Evolutionary conservation across 208 protist species (phyloP), one percentile per base, ranked within the genome.

Genomic region (Leptomonas seymouri): DNA sequence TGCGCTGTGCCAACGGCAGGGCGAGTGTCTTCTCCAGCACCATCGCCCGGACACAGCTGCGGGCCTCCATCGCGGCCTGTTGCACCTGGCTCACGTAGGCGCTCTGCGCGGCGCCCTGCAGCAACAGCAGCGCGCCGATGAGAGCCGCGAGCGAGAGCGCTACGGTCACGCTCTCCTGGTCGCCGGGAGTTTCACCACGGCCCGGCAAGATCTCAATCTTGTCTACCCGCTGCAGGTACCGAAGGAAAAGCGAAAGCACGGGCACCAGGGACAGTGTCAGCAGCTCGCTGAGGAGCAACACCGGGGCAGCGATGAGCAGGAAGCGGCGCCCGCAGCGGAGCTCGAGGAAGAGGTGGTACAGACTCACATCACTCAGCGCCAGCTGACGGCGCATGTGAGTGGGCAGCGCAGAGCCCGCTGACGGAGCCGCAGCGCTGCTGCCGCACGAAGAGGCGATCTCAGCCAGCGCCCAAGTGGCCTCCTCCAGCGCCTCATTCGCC

Each of bases 301-400:
- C 57, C 42, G 80, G 81, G 25, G 76, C 80, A 6, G 80, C 80
- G 21, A 57, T 45, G 71, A 77, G 83, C 36, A 88, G 23, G 54
- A 91, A 91, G 58, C 81, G 73, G 8, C 81, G 67, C 9, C 86
- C 86, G 61, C 71, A 69, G 41, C 70, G 70, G 76, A 86, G 82
- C 59, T 91, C 78, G 14, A 91, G 59, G 63, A 91, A 91, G 53
- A 87, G 61, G 55, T 80, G 55, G 63, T 84, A 92, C 53, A 88
- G 60, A 30, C 80, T 76, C 11, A 91, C 77, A 36, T 84, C 79
- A 39, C 71, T 57, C 27, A 81, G 67, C 23, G 63, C 69, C 27
- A 82, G 74, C 44, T 86, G 73, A 21, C 70, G 78, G 18, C 80
- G 76, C 63, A 81, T 76, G 64, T 85, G 71, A 30, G 70, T 72